A percentile compares a stretch with the other conserved stretches of the same genome.
These are phyloP conservation scores for Citrus sp. DNA, from an alignment of 345 rosid genomes.

Conservation along the genomic window DNA sequence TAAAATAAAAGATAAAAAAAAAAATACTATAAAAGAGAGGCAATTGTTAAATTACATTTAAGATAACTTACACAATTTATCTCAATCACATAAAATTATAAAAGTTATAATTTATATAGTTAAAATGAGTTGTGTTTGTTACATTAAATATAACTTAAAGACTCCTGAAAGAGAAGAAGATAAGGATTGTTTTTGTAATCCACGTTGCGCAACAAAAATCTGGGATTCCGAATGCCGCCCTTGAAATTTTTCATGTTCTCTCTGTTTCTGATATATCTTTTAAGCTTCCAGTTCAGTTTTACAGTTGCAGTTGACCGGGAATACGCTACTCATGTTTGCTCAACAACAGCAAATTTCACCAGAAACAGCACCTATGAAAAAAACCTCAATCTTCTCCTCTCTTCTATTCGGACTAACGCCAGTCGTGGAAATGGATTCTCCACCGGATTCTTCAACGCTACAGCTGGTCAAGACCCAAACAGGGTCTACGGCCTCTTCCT, in stretches of 20 bases:
- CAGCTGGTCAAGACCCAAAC: slow-evolving; percentile 22
- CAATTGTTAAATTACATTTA: no score
- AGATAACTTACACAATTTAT: no score
- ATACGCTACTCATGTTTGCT: not conserved
- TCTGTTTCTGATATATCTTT: not conserved
- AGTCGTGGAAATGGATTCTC: slow-evolving; percentile 24
- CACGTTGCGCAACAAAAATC: no score
- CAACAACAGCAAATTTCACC: not conserved
- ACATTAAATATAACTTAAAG: no score
- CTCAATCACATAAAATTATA: no score
- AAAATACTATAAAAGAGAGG: no score
- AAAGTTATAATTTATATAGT: no score
- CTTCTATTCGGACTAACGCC: slow-evolving; percentile 30
- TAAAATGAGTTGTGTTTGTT: no score
- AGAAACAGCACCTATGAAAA: slow-evolving; percentile 31
- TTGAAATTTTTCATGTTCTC: not conserved
- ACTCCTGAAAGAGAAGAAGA: no score
- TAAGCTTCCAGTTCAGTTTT: not conserved
- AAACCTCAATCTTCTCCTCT: slow-evolving; percentile 40
- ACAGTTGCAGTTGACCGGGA: not conserved
- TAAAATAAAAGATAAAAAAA: not conserved
- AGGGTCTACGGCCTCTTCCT: slow-evolving; percentile 34
- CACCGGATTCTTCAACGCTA: slow-evolving; percentile 24
- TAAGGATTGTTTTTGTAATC: no score
- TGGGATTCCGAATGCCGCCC: not conserved